phyloP scores from a whole-genome alignment of 164 flowering plant genomes.

The Vitis labrusca region DNA sequence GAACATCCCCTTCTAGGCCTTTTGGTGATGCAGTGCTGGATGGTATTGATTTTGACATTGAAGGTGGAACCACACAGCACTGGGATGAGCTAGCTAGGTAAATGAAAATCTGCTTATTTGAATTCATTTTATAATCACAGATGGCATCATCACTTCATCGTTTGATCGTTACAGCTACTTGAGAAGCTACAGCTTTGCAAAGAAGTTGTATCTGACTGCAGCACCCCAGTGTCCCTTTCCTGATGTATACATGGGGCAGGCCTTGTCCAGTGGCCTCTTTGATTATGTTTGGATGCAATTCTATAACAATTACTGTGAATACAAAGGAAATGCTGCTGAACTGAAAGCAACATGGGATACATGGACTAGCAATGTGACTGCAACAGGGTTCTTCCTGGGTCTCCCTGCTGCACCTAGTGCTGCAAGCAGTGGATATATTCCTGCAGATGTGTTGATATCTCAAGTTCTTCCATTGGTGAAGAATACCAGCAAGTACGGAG shows the following conservation, averaged over 20 bases:
- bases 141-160: too few species aligned
- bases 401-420: conserved; percentile 8
- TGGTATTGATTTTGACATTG: conserved; percentile 26
- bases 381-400: conserved; percentile 6
- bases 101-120: not conserved
- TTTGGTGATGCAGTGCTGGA: conserved; percentile 21
- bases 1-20: conserved; percentile 13
- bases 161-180: not conserved
- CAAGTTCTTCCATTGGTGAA: conserved; percentile 3
- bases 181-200: not conserved
- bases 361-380: conserved; percentile 2
- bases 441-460: not conserved
- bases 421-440: not conserved
- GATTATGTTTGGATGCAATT: conserved; percentile 16
- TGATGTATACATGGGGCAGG: conserved; percentile 1
- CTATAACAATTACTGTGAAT: conserved; percentile 15
- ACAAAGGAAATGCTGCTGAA: not conserved
- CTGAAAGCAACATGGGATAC: not conserved
- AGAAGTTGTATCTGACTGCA: conserved; percentile 10
- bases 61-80: conserved; percentile 13
- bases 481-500: conserved; percentile 8
- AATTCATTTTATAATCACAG: too few species aligned
- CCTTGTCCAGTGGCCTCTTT: conserved; percentile 5
- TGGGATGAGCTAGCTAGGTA: conserved; percentile 22
- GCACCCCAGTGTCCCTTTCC: conserved; percentile 21